Percentiles rank a stretch among this genome's conserved stretches.
phyloP scores from a whole-genome alignment of 345 rosid genomes.

The Gossypium bickii region DNA sequence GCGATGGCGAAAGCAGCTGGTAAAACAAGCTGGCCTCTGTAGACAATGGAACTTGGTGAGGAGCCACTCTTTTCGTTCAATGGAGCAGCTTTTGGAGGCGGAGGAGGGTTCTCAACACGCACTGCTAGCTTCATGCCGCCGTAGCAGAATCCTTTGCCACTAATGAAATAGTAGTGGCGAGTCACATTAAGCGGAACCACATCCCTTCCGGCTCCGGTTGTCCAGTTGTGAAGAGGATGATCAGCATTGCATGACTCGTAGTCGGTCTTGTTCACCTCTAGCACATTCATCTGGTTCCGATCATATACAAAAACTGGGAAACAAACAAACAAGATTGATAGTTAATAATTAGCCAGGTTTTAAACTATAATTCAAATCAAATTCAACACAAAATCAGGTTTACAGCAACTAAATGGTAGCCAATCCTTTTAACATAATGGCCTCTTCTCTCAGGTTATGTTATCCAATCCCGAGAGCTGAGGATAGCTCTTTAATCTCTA shows the following conservation, averaged over 20 bases:
- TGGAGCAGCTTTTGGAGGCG: conserved; percentile 59
- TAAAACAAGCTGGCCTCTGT: conserved; percentile 35
- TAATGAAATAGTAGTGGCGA: conserved; percentile 61
- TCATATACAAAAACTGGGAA: conserved; percentile 78
- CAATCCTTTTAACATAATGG: neutral
- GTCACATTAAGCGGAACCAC: conserved; percentile 83
- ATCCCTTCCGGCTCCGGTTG: conserved; percentile 85
- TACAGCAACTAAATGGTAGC: neutral
- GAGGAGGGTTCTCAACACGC: conserved; percentile 62
- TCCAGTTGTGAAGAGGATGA: conserved; percentile 75
- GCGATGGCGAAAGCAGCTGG: conserved; percentile 44
- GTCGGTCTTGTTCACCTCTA: conserved; percentile 83
- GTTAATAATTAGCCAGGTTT: neutral
- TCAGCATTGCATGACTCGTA: conserved; percentile 65
- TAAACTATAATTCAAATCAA: neutral
- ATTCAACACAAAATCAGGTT: neutral
- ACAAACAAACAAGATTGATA: neutral
- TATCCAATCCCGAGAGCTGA: neutral
- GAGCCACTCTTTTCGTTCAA: conserved; percentile 21
- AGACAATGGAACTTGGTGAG: conserved; percentile 19
- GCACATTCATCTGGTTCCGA: conserved; percentile 74
- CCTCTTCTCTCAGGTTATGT: neutral
- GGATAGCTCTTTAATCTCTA: too few species aligned
- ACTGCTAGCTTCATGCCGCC: conserved; percentile 71
- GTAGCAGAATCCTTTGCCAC: conserved; percentile 89